Evolutionary conservation across 2,329 filamentous ascomycete species (phyloP), one percentile per base, ranked within the genome.

Genomic region (Penicillium nordicum): DNA sequence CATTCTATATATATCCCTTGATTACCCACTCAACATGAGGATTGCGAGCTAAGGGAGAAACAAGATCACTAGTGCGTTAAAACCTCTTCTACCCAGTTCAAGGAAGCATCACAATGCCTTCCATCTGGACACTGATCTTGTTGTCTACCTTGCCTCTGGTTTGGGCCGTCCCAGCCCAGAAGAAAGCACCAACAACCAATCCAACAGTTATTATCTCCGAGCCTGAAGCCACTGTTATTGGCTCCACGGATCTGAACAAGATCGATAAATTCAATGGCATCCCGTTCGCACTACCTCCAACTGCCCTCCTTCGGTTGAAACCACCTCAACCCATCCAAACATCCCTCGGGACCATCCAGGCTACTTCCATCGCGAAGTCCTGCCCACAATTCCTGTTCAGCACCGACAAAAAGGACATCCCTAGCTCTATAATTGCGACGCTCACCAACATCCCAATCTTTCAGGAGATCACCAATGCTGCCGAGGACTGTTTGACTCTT

Each of bases 191-290:
- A 30, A 72, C 76, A 40, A 72, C 66, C 34, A 72, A 69, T 23
- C 82, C 83, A 4, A 80, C 79, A 3, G 84, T 87, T 47, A 73
- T 78, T 16, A 80, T 85, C 36, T 72, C 80, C 1, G 78, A 81
- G 3, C 71, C 72, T 8, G 18, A 63, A 42, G 85, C 83, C 37
- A 87, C 81, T 5, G 74, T 89, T 34, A 69, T 71, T 18, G 72
- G 69, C 10, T 63, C 37, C 54, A 73, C 63, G 57, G 67, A 71
- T 2, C 65, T 46, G 2, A 46, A 69, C 3, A 72, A 74, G 27
- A 79, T 90, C 21, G 89, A 93, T 55, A 83, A 79, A 27, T 92
- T 90, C 76, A 84, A 82, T 53, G 88, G 86, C 23, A 90, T 94
- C 54, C 89, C 89, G 3, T 94, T 86, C 67, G 88, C 89, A 2